Evolutionary conservation across 2,329 filamentous ascomycete species (phyloP).

Genomic region (Aspergillus glaucus): DNA sequence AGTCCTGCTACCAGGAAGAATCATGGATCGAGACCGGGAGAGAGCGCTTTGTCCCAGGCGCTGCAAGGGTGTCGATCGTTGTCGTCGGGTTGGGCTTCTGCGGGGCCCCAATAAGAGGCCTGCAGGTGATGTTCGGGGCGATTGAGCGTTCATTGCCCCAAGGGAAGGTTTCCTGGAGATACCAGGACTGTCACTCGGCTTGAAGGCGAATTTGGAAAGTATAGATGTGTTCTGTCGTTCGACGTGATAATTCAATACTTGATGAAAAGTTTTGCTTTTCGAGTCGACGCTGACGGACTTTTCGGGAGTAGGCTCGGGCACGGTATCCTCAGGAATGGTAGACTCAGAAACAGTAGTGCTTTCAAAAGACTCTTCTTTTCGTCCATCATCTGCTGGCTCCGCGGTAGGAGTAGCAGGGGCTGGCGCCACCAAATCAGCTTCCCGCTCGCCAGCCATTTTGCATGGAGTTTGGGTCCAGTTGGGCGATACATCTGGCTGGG

Average conservation of each 20-base stretch:
- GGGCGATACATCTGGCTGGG: neutral
- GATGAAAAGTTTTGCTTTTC: conserved; percentile 21
- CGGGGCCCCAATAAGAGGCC: neutral
- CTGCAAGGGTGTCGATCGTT: conserved; percentile 35
- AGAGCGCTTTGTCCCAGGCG: conserved; percentile 36
- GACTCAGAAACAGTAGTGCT: neutral
- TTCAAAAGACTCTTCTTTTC: neutral
- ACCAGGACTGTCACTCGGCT: conserved; percentile 9
- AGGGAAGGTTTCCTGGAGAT: neutral
- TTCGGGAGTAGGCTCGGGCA: neutral
- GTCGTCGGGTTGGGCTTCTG: conserved; percentile 7
- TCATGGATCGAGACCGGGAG: conserved; percentile 33
- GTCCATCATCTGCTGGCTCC: neutral
- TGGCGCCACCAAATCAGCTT: neutral
- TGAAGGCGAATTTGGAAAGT: conserved; percentile 32
- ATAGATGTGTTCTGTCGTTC: conserved; percentile 29
- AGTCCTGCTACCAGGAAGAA: conserved; percentile 15
- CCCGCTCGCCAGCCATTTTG: neutral
- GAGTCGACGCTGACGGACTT: conserved; percentile 11
- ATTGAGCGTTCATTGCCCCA: neutral
- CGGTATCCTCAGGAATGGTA: too few species aligned
- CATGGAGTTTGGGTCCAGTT: neutral
- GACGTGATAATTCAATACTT: conserved; percentile 32
- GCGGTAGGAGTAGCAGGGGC: neutral
- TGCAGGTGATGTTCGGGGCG: neutral